These are phyloP conservation scores for Leishmania braziliensis DNA, from an alignment of 208 protist genomes.

Conservation along the genomic window DNA sequence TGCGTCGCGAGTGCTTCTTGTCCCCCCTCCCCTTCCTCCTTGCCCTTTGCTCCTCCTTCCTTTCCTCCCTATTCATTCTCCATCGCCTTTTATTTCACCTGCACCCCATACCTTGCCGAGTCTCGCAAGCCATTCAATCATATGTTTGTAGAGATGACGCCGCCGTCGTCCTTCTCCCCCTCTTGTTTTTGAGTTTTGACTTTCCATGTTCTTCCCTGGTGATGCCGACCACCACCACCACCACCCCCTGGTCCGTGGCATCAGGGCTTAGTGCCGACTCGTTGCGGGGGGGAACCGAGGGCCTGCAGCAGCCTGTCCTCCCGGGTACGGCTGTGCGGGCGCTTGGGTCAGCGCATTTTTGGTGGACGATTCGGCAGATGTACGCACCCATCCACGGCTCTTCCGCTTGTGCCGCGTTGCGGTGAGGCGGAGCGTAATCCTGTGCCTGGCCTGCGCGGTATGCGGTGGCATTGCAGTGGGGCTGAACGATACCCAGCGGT, in stretches of 20 bases:
- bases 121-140: neutral
- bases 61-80: neutral
- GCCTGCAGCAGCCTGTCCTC: neutral
- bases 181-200: slow-evolving; percentile 5
- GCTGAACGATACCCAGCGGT: neutral
- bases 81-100: neutral
- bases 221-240: neutral
- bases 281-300: neutral
- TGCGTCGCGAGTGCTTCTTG: neutral
- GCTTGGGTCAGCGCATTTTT: neutral
- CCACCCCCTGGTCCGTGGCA: neutral
- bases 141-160: neutral
- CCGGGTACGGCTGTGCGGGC: neutral
- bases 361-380: neutral
- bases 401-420: neutral
- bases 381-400: neutral
- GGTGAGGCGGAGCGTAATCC: neutral
- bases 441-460: neutral
- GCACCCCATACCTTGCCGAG: neutral
- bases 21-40: neutral
- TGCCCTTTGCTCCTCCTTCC: neutral
- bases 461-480: neutral
- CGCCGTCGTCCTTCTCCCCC: slow-evolving; percentile 6
- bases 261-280: neutral
- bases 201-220: neutral